These are phyloP conservation scores for Luffa acutangula DNA, from an alignment of 306 rosid species.

Conservation along the genomic window DNA sequence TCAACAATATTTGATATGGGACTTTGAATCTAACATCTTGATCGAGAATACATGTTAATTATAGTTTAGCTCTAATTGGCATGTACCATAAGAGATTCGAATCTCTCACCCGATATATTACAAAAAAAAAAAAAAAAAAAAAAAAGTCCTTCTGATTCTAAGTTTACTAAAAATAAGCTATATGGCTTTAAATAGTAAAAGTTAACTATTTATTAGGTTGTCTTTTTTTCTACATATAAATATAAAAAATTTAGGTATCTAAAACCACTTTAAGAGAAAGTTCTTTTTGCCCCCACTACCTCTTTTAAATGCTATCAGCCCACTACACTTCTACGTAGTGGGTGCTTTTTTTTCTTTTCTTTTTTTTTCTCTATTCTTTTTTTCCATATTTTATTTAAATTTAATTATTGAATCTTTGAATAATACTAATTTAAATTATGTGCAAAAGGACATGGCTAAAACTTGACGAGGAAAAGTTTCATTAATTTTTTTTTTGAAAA, in stretches of 20 bases:
- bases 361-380: neutral
- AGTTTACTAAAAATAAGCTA: neutral
- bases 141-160: neutral
- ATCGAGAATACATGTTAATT: too few species aligned
- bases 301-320: neutral
- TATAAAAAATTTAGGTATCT: neutral
- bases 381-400: neutral
- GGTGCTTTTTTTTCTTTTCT: neutral
- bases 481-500: neutral
- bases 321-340: neutral
- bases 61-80: too few species aligned
- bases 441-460: neutral
- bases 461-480: neutral
- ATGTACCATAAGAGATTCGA: too few species aligned
- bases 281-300: constrained; percentile 5
- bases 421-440: neutral
- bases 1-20: too few species aligned
- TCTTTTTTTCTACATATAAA: neutral
- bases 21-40: too few species aligned
- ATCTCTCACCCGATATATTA: too few species aligned
- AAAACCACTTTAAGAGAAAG: neutral
- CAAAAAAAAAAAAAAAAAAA: too few species aligned
- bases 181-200: neutral
- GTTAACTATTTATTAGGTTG: constrained; percentile 1
- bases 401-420: neutral